Conservation (phyloP, 139 green algal genomes). For the Marvania coccoides region DNA sequence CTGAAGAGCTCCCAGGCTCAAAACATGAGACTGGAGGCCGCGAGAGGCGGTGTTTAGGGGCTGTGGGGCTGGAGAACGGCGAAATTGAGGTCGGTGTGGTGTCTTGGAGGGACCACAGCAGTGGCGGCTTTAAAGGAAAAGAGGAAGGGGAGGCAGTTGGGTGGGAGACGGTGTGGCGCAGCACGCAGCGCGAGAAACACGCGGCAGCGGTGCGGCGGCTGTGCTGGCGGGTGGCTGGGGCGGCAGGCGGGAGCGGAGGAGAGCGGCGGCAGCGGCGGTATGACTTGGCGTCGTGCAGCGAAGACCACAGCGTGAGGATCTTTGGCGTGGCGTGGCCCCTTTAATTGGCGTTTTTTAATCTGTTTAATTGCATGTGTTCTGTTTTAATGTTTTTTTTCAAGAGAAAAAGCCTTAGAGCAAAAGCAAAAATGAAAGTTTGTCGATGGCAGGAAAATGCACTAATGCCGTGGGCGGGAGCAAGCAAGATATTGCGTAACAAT, state of each 20-base stretch:
- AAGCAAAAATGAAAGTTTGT: too few species aligned
- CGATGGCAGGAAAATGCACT: too few species aligned
- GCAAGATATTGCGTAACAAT: too few species aligned
- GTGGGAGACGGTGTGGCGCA: conserved; percentile 28
- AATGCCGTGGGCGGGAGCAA: too few species aligned
- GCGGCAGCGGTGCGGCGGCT: conserved; percentile 46
- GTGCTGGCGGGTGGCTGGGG: conserved; percentile 33
- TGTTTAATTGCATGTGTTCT: too few species aligned
- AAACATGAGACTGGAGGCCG: too few species aligned
- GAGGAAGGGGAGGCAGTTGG: background rate
- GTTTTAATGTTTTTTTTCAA: too few species aligned
- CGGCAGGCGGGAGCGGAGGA: background rate
- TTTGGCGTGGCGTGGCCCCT: too few species aligned
- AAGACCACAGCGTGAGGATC: too few species aligned
- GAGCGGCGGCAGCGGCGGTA: background rate
- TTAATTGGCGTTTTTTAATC: too few species aligned
- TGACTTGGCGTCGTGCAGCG: too few species aligned
- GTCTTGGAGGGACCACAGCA: background rate
- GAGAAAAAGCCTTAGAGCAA: too few species aligned
- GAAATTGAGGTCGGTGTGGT: conserved; percentile 42
- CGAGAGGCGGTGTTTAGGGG: conserved; percentile 41
- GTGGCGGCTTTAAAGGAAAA: background rate
- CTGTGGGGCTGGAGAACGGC: conserved; percentile 61
- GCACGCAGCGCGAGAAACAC: conserved; percentile 26
- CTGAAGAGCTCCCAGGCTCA: background rate